Conservation (phyloP, 2,329 filamentous ascomycete species). For the Colletotrichum tanaceti region DNA sequence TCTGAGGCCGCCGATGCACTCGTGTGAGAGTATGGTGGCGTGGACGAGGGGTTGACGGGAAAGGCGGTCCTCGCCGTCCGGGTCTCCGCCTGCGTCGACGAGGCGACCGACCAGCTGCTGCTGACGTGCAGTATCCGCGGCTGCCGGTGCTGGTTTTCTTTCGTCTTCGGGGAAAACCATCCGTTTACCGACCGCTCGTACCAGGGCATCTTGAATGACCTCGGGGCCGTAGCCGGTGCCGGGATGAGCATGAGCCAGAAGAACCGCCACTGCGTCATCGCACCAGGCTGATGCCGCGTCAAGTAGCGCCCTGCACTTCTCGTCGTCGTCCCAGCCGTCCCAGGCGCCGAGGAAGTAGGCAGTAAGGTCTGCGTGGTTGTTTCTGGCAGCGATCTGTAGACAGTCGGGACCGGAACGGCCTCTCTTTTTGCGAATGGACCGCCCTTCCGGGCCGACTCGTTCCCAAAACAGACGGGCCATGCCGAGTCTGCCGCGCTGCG, state of each 20-base stretch:
- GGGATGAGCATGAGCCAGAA: slow-evolving; percentile 25
- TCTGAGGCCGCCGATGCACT: slow-evolving; percentile 43
- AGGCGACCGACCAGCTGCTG: neutral
- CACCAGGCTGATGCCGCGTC: slow-evolving; percentile 39
- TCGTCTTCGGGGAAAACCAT: slow-evolving; percentile 20
- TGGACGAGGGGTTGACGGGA: neutral
- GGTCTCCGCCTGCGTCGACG: slow-evolving; percentile 4
- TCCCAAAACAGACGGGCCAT: slow-evolving; percentile 8
- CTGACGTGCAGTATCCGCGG: slow-evolving; percentile 29
- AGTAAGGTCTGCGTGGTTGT: slow-evolving; percentile 41
- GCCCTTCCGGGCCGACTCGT: neutral
- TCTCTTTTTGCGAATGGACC: neutral
- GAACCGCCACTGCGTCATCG: slow-evolving; percentile 28
- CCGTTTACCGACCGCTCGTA: slow-evolving; percentile 1
- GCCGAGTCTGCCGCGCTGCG: neutral
- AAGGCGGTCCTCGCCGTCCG: neutral
- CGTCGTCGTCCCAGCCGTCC: slow-evolving; percentile 39
- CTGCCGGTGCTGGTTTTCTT: slow-evolving; percentile 33
- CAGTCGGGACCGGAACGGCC: neutral
- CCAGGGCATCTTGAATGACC: slow-evolving; percentile 8
- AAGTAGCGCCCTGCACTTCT: slow-evolving; percentile 30
- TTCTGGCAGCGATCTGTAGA: slow-evolving; percentile 30
- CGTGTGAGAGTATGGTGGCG: slow-evolving; percentile 41
- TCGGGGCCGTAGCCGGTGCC: neutral
- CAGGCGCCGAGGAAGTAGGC: slow-evolving; percentile 36